Evolutionary conservation across 2,329 filamentous ascomycete species (phyloP).

Genomic region (Chrysoporthe austroafricana): DNA sequence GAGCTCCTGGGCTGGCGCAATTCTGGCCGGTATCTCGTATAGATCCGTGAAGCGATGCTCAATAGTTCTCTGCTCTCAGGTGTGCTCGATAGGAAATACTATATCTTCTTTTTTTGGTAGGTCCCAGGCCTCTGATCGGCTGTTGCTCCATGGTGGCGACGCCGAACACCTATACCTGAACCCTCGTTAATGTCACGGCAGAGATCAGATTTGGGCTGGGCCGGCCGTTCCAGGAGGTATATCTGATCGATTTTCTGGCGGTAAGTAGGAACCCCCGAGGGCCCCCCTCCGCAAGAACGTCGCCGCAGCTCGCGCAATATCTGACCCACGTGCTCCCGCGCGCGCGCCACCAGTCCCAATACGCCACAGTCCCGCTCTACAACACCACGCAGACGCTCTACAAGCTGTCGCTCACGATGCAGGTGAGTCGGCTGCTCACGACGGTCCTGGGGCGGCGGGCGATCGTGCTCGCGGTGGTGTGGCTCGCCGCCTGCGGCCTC

Average conservation of each 20-base stretch:
- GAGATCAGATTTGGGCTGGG: conserved; percentile 33
- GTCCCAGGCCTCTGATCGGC: neutral
- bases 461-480: conserved; percentile 31
- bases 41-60: neutral
- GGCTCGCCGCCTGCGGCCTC: conserved; percentile 34
- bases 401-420: conserved; percentile 37
- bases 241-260: conserved; percentile 24
- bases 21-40: neutral
- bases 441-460: conserved; percentile 31
- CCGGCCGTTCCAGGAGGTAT: conserved; percentile 7
- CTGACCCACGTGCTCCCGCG: too few relatives aligned
- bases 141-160: neutral
- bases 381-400: conserved; percentile 33
- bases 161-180: neutral
- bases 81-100: conserved; percentile 30
- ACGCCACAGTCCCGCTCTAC: conserved; percentile 35
- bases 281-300: neutral
- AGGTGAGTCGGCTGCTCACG: conserved; percentile 35
- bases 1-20: neutral
- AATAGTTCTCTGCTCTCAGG: conserved; percentile 15
- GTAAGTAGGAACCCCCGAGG: conserved; percentile 14
- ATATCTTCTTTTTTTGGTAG: conserved; percentile 30
- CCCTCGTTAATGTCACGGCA: conserved; percentile 3
- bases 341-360: conserved; percentile 11
- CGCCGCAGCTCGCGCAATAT: neutral